Percentiles rank a stretch among this genome's conserved stretches.
These are phyloP conservation scores for Cardiospermum halicacabum DNA, from an alignment of 345 rosid species.

Conservation along the genomic window DNA sequence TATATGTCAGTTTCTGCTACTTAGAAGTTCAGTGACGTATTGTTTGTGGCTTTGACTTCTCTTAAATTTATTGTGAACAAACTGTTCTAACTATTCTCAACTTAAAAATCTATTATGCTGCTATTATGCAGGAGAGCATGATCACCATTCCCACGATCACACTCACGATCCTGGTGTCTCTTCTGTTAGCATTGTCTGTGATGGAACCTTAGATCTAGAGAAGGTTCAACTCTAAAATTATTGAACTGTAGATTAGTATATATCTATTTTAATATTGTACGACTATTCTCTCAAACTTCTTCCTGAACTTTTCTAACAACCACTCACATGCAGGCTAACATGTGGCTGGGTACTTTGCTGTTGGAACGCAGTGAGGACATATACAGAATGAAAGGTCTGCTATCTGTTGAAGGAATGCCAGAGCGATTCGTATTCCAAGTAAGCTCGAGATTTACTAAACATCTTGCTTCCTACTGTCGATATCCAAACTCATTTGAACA, in stretches of 20 bases:
- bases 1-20: not conserved
- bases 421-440: slow-evolving; percentile 96
- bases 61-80: not conserved
- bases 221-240: slow-evolving; percentile 45
- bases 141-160: slow-evolving; percentile 80
- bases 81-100: not conserved
- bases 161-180: slow-evolving; percentile 95
- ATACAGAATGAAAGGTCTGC: slow-evolving; percentile 93
- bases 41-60: not conserved
- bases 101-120: slow-evolving; percentile 6
- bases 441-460: slow-evolving; percentile 1
- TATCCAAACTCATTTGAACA: too few relatives aligned
- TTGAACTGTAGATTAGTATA: not conserved
- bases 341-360: slow-evolving; percentile 90
- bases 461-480: too few relatives aligned
- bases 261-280: not conserved
- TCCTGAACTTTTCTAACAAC: too few relatives aligned
- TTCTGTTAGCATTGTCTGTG: slow-evolving; percentile 89
- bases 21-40: not conserved
- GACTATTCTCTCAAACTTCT: not conserved
- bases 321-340: slow-evolving; percentile 57
- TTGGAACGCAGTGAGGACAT: slow-evolving; percentile 87
- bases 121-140: slow-evolving; percentile 60
- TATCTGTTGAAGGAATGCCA: slow-evolving; percentile 73
- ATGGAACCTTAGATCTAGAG: slow-evolving; percentile 92